Conservation (phyloP, 768 basidiomycete genomes). For the Lentinula sp. region DNA sequence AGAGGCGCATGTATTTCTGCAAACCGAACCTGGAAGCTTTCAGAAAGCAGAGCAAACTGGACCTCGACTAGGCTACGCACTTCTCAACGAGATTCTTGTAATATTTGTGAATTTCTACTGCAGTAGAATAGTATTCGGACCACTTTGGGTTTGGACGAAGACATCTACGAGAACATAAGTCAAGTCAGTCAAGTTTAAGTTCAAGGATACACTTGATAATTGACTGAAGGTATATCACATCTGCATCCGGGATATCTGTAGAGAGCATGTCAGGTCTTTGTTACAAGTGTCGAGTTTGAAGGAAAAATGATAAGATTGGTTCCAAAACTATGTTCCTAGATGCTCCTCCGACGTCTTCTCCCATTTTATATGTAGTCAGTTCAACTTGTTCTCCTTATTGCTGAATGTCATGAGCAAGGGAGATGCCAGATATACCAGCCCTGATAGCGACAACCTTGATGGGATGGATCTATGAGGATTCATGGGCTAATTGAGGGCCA, state of each 20-base stretch:
- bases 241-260: slow-evolving; percentile 26
- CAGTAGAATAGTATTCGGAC: slow-evolving; percentile 40
- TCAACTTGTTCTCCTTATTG: slow-evolving; percentile 29
- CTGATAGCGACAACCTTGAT: slow-evolving; percentile 39
- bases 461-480: slow-evolving; percentile 16
- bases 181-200: too few relatives aligned
- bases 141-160: slow-evolving; percentile 31
- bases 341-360: slow-evolving; percentile 36
- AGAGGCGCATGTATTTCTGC: slow-evolving; percentile 32
- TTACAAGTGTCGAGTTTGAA: background rate
- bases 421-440: slow-evolving; percentile 39
- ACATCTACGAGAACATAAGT: slow-evolving; percentile 8
- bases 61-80: slow-evolving; percentile 15
- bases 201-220: slow-evolving; percentile 10
- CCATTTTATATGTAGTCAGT: slow-evolving; percentile 42
- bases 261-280: background rate
- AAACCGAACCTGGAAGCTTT: slow-evolving; percentile 21
- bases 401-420: slow-evolving; percentile 17
- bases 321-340: slow-evolving; percentile 45
- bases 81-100: slow-evolving; percentile 33
- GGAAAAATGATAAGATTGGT: slow-evolving; percentile 21
- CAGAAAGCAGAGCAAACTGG: background rate
- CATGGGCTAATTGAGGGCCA: background rate
- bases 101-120: slow-evolving; percentile 39
- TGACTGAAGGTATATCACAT: slow-evolving; percentile 39